Evolutionary conservation across 331 rosid species (phyloP).

Genomic region (Acacia pycnantha): DNA sequence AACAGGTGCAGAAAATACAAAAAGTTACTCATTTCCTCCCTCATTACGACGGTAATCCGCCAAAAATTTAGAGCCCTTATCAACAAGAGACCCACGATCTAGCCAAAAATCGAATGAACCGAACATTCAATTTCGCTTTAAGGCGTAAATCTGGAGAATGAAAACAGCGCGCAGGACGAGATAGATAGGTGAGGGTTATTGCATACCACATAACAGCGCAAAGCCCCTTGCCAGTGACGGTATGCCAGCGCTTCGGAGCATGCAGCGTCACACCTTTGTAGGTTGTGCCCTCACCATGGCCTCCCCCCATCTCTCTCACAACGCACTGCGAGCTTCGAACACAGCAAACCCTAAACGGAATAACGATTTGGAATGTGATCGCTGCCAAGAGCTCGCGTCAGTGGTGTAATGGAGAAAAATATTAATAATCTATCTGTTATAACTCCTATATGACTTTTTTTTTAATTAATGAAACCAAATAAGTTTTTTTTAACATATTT

Average conservation of each 20-base stretch:
- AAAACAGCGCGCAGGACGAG: not conserved
- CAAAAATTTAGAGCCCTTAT: not conserved
- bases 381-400: not conserved
- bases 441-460: no score
- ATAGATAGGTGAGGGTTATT: not conserved
- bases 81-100: not conserved
- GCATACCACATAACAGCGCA: constrained; percentile 91
- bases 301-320: constrained; percentile 65
- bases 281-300: constrained; percentile 69
- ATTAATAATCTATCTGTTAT: no score
- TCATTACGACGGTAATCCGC: not conserved
- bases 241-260: constrained; percentile 89
- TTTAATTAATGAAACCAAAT: no score
- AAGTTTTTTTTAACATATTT: no score
- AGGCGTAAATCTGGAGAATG: not conserved
- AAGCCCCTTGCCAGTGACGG: constrained; percentile 86
- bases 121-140: not conserved
- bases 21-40: not conserved
- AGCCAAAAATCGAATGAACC: not conserved
- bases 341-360: not conserved
- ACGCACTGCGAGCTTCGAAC: not conserved
- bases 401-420: not conserved
- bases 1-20: not conserved
- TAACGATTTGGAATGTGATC: not conserved
- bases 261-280: constrained; percentile 80